Evolutionary conservation across 163 green algal species (phyloP).

Genomic region (Chloromonas sp.): DNA sequence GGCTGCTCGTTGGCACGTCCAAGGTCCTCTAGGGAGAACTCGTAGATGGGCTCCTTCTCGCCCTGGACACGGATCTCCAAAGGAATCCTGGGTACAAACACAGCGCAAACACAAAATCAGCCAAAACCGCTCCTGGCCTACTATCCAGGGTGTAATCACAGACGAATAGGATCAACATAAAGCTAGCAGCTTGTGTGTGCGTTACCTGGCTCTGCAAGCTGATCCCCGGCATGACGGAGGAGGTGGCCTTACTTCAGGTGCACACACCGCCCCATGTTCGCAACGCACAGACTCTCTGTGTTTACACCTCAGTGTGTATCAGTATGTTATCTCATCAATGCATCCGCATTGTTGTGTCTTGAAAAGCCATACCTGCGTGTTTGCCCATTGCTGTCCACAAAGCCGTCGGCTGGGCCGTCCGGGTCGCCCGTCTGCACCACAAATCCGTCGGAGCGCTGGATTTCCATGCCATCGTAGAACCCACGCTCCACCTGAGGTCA

Average conservation of each 20-base stretch:
- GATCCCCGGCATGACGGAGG: no score
- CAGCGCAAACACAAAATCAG: neutral
- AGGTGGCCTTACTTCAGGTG: no score
- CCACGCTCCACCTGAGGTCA: conserved; percentile 17
- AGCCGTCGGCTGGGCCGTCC: conserved; percentile 64
- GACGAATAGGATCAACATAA: no score
- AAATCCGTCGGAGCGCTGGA: conserved; percentile 92
- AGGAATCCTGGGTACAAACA: conserved; percentile 58
- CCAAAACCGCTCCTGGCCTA: no score
- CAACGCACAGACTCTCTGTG: no score
- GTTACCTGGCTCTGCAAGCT: no score
- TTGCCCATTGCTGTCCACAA: conserved; percentile 71
- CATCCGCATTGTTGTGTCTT: no score
- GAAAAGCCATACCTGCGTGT: conserved; percentile 46
- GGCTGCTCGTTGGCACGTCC: conserved; percentile 79
- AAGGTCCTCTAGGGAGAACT: conserved; percentile 91
- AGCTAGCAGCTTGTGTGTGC: no score
- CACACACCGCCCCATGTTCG: no score
- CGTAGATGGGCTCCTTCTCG: conserved; percentile 93
- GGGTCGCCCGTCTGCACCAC: conserved; percentile 96
- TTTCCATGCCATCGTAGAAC: conserved; percentile 95
- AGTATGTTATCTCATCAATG: no score
- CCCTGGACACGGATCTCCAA: conserved; percentile 85
- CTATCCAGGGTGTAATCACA: no score
- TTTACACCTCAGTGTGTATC: no score